These are phyloP conservation scores for Trichoderma sp. DNA, from an alignment of 2,329 filamentous ascomycete species.

Conservation along the genomic window DNA sequence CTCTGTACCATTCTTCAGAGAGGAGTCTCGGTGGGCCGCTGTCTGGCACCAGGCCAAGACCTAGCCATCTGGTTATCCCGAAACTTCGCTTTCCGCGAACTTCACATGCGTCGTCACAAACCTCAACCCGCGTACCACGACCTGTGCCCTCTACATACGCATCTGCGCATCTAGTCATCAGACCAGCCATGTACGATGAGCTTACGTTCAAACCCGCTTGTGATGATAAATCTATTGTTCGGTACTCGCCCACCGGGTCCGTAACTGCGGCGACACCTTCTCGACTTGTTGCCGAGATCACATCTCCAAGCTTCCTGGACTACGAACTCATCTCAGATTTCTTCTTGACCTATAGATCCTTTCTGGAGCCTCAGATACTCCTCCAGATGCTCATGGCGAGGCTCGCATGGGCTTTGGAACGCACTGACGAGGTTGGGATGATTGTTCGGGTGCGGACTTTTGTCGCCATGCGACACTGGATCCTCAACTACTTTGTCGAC, in stretches of 20 bases:
- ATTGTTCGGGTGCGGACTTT: slow-evolving; percentile 96
- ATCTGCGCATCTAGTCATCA: slow-evolving; percentile 57
- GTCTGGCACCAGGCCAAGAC: slow-evolving; percentile 39
- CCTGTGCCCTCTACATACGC: slow-evolving; percentile 52
- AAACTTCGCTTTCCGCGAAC: slow-evolving; percentile 39
- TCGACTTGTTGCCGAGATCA: slow-evolving; percentile 92
- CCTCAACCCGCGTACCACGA: slow-evolving; percentile 48
- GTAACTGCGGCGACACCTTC: slow-evolving; percentile 90
- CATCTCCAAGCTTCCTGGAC: slow-evolving; percentile 91
- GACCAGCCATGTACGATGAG: slow-evolving; percentile 79
- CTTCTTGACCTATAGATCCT: slow-evolving; percentile 91
- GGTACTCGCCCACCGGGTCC: slow-evolving; percentile 73
- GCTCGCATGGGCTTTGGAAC: slow-evolving; percentile 81
- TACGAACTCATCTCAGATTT: slow-evolving; percentile 98
- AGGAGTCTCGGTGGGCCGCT: slow-evolving; percentile 36
- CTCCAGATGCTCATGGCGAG: slow-evolving; percentile 83
- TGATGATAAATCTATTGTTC: slow-evolving; percentile 80
- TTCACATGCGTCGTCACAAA: slow-evolving; percentile 38
- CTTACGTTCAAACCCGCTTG: slow-evolving; percentile 78
- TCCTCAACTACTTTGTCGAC: slow-evolving; percentile 95
- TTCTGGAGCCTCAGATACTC: slow-evolving; percentile 76
- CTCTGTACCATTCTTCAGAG: slow-evolving; percentile 49
- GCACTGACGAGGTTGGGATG: slow-evolving; percentile 81
- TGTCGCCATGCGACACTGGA: slow-evolving; percentile 94
- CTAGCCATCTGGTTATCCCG: slow-evolving; percentile 46